Evolutionary conservation across 495 filamentous ascomycete genomes (phyloP), one percentile per base, ranked within the genome.

Genomic region (Aspergillus haitiensis): DNA sequence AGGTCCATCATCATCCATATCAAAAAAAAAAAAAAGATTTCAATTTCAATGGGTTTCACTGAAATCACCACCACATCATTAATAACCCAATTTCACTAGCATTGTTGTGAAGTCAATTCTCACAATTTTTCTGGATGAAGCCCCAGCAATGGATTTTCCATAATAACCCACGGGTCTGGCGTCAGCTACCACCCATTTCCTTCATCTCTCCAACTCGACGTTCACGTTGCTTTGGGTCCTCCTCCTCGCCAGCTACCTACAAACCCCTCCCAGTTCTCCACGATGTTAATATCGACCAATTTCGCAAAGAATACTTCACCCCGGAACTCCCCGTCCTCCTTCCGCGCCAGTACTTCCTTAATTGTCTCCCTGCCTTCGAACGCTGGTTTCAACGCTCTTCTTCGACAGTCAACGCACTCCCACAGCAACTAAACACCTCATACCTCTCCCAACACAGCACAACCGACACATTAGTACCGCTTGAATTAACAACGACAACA

Each of bases 321-420:
- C 74, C 74, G 10, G 78, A 76, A 6, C 64, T 67, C 36, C 84
- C 84, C 3, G 71, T 67, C 5, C 51, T 84, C 34, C 69, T 87
- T 13, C 81, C 81, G 5, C 74, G 72, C 42, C 69, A 68, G 1
- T 54, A 71, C 15, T 82, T 84, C 44, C 54, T 53, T 18, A 44
- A 70, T 9, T 54, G 86, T 3, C 84, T 86, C 5, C 84, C 85
- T 6, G 83, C 82, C 3, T 66, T 79, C 36, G 65, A 66, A 27
- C 78, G 78, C 32, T 88, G 85, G 85, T 88, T 88, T 46, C 61
- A 64, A 8, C 49, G 61, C 15, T 55, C 56, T 5, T 9, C 16
- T 15, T 36, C 52, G 31, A 31, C 44, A 9, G 8, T 18, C 0
- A 47, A 46, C 39, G 48, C 32, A 35, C 60, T 70, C 21, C 3